Evolutionary conservation across 2,329 filamentous ascomycete genomes (phyloP).

Genomic region (Calonectria pseudoreteaudii): DNA sequence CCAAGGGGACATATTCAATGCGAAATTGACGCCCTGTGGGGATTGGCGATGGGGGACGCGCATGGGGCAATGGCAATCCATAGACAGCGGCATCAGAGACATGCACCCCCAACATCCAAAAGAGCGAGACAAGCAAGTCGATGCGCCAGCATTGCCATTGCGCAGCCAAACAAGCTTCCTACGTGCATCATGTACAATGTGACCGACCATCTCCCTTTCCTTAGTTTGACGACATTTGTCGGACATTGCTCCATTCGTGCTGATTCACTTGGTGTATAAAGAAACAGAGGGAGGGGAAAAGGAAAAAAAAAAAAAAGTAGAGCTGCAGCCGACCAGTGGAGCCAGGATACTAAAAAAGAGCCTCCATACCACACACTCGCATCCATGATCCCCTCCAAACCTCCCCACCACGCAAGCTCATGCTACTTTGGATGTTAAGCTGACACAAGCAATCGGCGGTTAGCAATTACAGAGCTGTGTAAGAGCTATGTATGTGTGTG

Average conservation of each 20-base stretch:
- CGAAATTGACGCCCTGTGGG: constrained; percentile 3
- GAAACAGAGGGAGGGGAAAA: not conserved
- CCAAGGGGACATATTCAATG: not conserved
- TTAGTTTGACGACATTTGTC: not conserved
- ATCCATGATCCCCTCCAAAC: not conserved
- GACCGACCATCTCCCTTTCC: constrained; percentile 9
- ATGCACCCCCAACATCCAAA: not conserved
- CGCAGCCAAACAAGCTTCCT: not conserved
- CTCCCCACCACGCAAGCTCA: not conserved
- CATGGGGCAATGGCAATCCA: not conserved
- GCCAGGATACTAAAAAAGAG: constrained; percentile 15
- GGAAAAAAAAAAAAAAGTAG: constrained; percentile 2
- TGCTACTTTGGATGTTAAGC: not conserved
- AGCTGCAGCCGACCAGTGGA: not conserved
- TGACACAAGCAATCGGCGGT: not conserved
- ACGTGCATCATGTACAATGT: constrained; percentile 5
- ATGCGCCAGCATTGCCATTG: constrained; percentile 3
- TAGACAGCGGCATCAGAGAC: not conserved
- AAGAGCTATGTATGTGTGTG: not conserved
- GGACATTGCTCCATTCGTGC: not conserved
- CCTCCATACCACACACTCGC: constrained; percentile 1
- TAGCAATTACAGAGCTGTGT: not conserved
- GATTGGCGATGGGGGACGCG: not conserved
- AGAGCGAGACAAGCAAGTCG: constrained; percentile 12
- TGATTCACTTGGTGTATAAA: not conserved